Percentiles rank a stretch among this genome's conserved stretches.
Evolutionary conservation across 306 rosid species (phyloP).

Genomic region (Ceratonia siliqua): DNA sequence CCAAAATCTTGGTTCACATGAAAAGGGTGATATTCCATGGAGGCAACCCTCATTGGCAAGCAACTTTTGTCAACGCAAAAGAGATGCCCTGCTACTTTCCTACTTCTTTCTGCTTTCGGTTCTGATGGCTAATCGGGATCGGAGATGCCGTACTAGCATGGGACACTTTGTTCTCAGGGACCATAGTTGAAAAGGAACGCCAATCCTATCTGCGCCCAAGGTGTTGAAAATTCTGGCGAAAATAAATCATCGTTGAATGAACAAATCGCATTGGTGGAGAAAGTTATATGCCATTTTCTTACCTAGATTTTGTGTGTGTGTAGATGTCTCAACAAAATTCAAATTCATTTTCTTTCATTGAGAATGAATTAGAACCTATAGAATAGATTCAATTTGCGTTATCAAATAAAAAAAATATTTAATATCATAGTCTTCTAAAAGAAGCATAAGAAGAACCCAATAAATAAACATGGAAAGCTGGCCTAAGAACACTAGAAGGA

Average conservation of each 20-base stretch:
- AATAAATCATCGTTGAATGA: not conserved
- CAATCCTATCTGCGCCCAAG: not conserved
- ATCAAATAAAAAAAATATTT: not conserved
- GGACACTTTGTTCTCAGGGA: constrained; percentile 8
- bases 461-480: not conserved
- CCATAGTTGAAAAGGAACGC: not conserved
- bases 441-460: not conserved
- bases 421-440: not conserved
- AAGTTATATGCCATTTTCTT: not conserved
- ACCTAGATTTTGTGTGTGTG: not conserved
- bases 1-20: not conserved
- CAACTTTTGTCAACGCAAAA: not conserved
- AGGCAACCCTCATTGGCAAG: not conserved
- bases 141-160: too few relatives aligned
- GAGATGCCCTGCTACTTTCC: not conserved
- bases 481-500: not conserved
- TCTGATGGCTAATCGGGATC: constrained; percentile 2
- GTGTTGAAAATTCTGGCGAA: not conserved
- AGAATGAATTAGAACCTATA: not conserved
- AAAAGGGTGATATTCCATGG: not conserved
- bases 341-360: not conserved
- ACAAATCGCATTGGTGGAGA: not conserved
- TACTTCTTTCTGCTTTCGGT: not conserved
- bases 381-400: not conserved
- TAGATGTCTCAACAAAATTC: not conserved